phyloP scores from a whole-genome alignment of 2,329 filamentous ascomycete species.

The Bipolaris cookei region DNA sequence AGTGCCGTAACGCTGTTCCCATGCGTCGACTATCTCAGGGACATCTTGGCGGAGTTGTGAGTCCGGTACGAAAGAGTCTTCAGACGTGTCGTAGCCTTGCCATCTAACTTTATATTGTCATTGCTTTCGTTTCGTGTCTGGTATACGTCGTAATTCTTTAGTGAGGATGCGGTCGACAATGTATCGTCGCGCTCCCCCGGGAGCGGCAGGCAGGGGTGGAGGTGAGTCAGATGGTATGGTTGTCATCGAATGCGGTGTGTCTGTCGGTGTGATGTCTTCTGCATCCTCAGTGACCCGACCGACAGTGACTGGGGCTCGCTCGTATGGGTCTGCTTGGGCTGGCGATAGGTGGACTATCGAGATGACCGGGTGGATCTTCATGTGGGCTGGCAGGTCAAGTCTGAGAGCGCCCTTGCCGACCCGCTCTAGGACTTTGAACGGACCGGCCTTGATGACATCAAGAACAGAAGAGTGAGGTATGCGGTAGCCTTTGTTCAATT shows the following conservation, averaged over 20 bases:
- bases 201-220: neutral
- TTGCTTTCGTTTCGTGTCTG: neutral
- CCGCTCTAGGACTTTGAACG: neutral
- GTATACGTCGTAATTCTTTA: neutral
- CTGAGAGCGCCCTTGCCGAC: neutral
- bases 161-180: neutral
- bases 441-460: neutral
- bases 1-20: neutral
- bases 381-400: neutral
- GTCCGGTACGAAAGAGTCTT: neutral
- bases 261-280: neutral
- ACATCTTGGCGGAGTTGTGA: neutral
- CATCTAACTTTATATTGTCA: neutral
- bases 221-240: neutral
- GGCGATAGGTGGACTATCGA: neutral
- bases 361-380: neutral
- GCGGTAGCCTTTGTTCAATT: neutral
- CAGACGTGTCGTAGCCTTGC: neutral
- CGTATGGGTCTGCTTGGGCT: neutral
- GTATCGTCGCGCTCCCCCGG: neutral
- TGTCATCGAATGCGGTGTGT: neutral
- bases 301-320: neutral
- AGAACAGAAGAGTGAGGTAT: neutral
- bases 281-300: neutral
- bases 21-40: neutral